Evolutionary conservation across 495 filamentous ascomycete species (phyloP).

Genomic region (Amphirosellinia nigrospora): DNA sequence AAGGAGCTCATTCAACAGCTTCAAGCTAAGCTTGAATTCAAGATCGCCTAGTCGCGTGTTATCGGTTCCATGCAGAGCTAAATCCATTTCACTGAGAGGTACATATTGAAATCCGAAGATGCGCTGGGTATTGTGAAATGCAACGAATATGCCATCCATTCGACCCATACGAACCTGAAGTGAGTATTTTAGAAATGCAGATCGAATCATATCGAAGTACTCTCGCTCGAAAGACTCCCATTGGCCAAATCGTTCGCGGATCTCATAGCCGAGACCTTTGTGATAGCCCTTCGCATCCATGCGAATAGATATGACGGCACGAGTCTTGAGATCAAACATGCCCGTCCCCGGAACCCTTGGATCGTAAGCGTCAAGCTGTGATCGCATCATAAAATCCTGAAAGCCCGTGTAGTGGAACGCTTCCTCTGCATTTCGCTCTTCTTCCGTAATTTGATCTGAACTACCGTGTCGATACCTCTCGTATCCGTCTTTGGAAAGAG

Average conservation of each 20-base stretch:
- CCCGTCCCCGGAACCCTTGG: slow-evolving; percentile 84
- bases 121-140: slow-evolving; percentile 90
- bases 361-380: slow-evolving; percentile 93
- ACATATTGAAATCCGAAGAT: slow-evolving; percentile 99
- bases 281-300: slow-evolving; percentile 78
- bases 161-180: slow-evolving; percentile 94
- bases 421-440: slow-evolving; percentile 70
- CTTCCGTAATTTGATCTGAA: slow-evolving; percentile 66
- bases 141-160: slow-evolving; percentile 99
- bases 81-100: slow-evolving; percentile 84
- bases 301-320: slow-evolving; percentile 87
- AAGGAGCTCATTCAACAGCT: slow-evolving; percentile 77
- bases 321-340: slow-evolving; percentile 96
- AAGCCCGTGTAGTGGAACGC: slow-evolving; percentile 86
- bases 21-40: slow-evolving; percentile 85
- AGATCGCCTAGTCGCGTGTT: slow-evolving; percentile 72
- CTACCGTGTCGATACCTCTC: slow-evolving; percentile 78
- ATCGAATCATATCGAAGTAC: slow-evolving; percentile 94
- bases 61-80: slow-evolving; percentile 74
- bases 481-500: slow-evolving; percentile 76
- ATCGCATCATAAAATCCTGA: slow-evolving; percentile 93
- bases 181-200: slow-evolving; percentile 96
- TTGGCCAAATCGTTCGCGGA: slow-evolving; percentile 70
- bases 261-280: slow-evolving; percentile 85
- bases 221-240: slow-evolving; percentile 95